phyloP scores from a whole-genome alignment of 257 asterid genomes.

The Knoxia roxburghii region DNA sequence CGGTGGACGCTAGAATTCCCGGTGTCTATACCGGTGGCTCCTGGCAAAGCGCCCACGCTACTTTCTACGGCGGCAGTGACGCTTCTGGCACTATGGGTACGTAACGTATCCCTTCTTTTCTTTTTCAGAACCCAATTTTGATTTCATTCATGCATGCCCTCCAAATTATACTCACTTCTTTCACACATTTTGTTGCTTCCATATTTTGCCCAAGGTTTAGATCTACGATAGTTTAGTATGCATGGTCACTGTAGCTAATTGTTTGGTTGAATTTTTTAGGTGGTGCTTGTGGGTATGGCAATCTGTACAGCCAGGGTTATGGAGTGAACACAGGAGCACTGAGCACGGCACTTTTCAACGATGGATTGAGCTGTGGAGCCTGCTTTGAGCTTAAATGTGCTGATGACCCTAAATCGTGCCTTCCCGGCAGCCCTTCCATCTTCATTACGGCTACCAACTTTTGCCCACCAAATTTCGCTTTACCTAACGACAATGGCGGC shows the following conservation, averaged over 20 bases:
- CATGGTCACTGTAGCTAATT: not conserved
- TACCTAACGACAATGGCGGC: slow-evolving; percentile 69
- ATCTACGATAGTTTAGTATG: not conserved
- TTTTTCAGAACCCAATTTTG: too few species aligned
- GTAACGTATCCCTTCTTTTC: not conserved
- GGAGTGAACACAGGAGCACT: slow-evolving; percentile 76
- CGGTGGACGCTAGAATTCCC: slow-evolving; percentile 43
- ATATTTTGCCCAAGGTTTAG: too few species aligned
- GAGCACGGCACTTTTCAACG: slow-evolving; percentile 72
- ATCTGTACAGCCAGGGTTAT: slow-evolving; percentile 79
- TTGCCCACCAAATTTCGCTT: slow-evolving; percentile 71
- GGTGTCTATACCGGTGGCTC: slow-evolving; percentile 58
- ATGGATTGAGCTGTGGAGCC: slow-evolving; percentile 73
- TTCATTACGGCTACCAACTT: slow-evolving; percentile 69
- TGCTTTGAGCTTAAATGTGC: slow-evolving; percentile 71
- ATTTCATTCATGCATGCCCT: not conserved
- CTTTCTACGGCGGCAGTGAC: slow-evolving; percentile 86
- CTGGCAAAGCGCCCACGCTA: slow-evolving; percentile 79
- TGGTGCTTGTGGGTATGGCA: slow-evolving; percentile 78
- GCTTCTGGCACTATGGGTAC: slow-evolving; percentile 97
- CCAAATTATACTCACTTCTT: not conserved
- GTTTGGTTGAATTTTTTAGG: slow-evolving; percentile 23
- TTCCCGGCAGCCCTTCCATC: slow-evolving; percentile 63
- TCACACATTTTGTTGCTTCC: not conserved
- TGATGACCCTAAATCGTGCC: slow-evolving; percentile 46